Conservation (phyloP, 108 stramenopile genomes). For the Fistulifera pelliculosa region DNA sequence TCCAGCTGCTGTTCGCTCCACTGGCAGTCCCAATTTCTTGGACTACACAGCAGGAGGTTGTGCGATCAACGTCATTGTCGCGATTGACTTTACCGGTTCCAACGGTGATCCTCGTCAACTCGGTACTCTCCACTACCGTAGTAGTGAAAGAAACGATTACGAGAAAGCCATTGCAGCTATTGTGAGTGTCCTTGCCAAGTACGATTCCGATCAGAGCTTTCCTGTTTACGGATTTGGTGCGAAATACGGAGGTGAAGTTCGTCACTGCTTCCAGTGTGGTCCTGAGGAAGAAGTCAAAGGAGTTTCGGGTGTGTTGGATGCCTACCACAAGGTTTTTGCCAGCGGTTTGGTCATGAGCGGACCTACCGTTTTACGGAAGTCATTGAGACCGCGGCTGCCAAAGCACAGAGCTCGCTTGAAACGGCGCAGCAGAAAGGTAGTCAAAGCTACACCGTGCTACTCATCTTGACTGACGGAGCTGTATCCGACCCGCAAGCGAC, state of each 20-base stretch:
- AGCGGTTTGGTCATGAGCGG: constrained; percentile 64
- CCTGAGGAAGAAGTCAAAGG: constrained; percentile 43
- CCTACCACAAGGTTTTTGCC: constrained; percentile 44
- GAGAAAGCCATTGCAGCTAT: constrained; percentile 64
- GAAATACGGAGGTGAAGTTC: constrained; percentile 70
- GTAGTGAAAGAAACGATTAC: constrained; percentile 54
- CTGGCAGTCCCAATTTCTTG: constrained; percentile 30
- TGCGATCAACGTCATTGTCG: constrained; percentile 52
- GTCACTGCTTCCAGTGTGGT: constrained; percentile 71
- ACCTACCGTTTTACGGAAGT: constrained; percentile 81
- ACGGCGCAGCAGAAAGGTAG: constrained; percentile 13
- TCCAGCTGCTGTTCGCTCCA: background rate
- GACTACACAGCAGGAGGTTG: constrained; percentile 51
- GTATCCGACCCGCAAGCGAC: constrained; percentile 80
- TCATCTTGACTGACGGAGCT: constrained; percentile 85
- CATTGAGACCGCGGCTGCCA: constrained; percentile 52
- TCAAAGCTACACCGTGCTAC: constrained; percentile 65
- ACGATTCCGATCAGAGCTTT: constrained; percentile 78
- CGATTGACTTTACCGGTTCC: constrained; percentile 87
- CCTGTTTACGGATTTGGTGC: constrained; percentile 88
- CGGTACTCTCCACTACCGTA: constrained; percentile 61
- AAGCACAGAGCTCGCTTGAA: constrained; percentile 27
- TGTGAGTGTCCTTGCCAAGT: constrained; percentile 53
- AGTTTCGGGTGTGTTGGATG: constrained; percentile 63
- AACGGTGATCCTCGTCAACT: constrained; percentile 79